These are phyloP conservation scores for Liquidambar formosana DNA, from an alignment of 164 flowering plant species.

Conservation along the genomic window DNA sequence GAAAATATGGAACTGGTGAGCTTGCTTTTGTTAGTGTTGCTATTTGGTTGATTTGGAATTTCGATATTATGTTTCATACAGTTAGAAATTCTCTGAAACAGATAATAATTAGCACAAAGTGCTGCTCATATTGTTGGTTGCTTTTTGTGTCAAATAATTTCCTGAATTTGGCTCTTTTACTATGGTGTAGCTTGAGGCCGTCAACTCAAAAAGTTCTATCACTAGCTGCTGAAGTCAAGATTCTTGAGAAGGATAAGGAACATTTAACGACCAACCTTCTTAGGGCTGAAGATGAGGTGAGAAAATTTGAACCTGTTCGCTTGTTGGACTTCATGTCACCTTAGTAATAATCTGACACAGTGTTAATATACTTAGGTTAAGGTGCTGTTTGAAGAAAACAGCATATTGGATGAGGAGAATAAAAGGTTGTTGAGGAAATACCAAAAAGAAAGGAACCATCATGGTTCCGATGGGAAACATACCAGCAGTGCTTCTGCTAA, in stretches of 20 bases:
- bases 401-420: slow-evolving; percentile 64
- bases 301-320: slow-evolving; percentile 3
- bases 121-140: background rate
- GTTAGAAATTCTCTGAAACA: too few relatives aligned
- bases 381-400: slow-evolving; percentile 58
- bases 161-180: slow-evolving; percentile 4
- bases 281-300: slow-evolving; percentile 83
- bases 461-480: slow-evolving; percentile 56
- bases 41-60: too few relatives aligned
- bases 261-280: slow-evolving; percentile 56
- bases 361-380: slow-evolving; percentile 44
- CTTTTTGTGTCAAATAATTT: background rate
- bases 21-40: background rate
- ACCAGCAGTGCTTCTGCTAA: slow-evolving; percentile 54
- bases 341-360: background rate
- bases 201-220: slow-evolving; percentile 48
- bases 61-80: too few relatives aligned
- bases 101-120: background rate
- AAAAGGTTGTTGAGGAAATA: slow-evolving; percentile 52
- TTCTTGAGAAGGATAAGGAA: slow-evolving; percentile 60
- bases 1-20: slow-evolving; percentile 65
- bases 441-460: slow-evolving; percentile 37
- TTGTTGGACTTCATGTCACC: background rate
- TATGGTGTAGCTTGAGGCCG: slow-evolving; percentile 60
- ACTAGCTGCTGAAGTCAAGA: slow-evolving; percentile 49